These are phyloP conservation scores for Anthostomella pinea DNA, from an alignment of 2,329 filamentous ascomycete species.

Conservation along the genomic window DNA sequence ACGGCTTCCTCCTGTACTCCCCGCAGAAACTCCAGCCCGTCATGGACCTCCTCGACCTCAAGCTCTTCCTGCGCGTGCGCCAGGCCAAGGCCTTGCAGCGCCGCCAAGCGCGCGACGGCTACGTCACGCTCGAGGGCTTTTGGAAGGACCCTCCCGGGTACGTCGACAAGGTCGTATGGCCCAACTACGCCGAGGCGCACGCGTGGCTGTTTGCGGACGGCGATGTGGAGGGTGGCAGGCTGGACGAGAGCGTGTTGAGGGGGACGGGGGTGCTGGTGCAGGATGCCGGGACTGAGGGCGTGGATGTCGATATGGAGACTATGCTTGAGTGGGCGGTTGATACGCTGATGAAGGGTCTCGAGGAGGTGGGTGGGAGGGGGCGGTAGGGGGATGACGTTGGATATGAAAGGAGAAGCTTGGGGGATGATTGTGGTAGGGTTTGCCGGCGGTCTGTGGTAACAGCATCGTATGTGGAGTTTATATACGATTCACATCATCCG, in stretches of 20 bases:
- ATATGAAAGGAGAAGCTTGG: too few relatives aligned
- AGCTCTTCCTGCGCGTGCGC: slow-evolving; percentile 72
- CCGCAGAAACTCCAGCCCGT: slow-evolving; percentile 37
- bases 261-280: slow-evolving; percentile 46
- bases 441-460: too few relatives aligned
- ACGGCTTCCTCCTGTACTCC: slow-evolving; percentile 85
- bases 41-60: slow-evolving; percentile 65
- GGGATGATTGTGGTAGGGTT: too few relatives aligned
- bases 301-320: slow-evolving; percentile 58
- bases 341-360: slow-evolving; percentile 50
- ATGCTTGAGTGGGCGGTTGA: slow-evolving; percentile 69
- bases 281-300: slow-evolving; percentile 22
- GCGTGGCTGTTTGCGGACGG: slow-evolving; percentile 72
- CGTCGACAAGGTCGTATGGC: slow-evolving; percentile 93
- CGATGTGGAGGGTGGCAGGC: slow-evolving; percentile 57
- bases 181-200: slow-evolving; percentile 83
- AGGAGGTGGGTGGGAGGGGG: slow-evolving; percentile 17
- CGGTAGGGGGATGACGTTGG: background rate
- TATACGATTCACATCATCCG: too few relatives aligned
- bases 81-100: slow-evolving; percentile 62
- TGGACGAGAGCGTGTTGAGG: slow-evolving; percentile 45
- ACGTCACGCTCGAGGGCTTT: slow-evolving; percentile 83
- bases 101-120: slow-evolving; percentile 67
- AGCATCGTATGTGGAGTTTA: too few relatives aligned
- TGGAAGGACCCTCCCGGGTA: slow-evolving; percentile 95